These are phyloP conservation scores for Plasmodiophora brassicae DNA, from an alignment of 208 protist species.

Conservation along the genomic window DNA sequence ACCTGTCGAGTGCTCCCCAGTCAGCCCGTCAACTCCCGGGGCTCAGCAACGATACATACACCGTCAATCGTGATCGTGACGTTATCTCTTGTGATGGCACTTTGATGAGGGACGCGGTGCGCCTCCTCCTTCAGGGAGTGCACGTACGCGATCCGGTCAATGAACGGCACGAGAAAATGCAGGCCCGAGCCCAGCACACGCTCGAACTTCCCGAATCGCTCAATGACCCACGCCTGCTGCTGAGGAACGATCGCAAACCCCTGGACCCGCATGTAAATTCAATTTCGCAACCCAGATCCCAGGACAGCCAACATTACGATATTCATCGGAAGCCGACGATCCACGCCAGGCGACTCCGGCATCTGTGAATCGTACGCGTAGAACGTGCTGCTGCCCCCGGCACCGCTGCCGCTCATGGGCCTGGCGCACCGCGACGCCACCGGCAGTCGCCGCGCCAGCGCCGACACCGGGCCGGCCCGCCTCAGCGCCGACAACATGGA, in stretches of 20 bases:
- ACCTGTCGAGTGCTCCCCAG: conserved; percentile 47
- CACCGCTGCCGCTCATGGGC: too few relatives aligned
- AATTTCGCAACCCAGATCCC: too few relatives aligned
- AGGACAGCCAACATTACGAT: too few relatives aligned
- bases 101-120: conserved; percentile 47
- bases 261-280: too few relatives aligned
- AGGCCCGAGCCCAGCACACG: conserved; percentile 77
- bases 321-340: too few relatives aligned
- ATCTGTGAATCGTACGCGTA: too few relatives aligned
- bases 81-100: conserved; percentile 86
- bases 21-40: neutral
- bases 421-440: too few relatives aligned
- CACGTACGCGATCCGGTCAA: conserved; percentile 85
- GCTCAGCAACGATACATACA: conserved; percentile 11
- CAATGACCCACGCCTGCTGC: conserved; percentile 82
- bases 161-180: conserved; percentile 78
- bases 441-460: too few relatives aligned
- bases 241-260: conserved; percentile 74
- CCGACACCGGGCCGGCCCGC: too few relatives aligned
- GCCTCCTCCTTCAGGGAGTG: conserved; percentile 76
- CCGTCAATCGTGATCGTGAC: conserved; percentile 90
- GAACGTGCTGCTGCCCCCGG: too few relatives aligned
- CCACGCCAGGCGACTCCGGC: too few relatives aligned
- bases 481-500: too few relatives aligned
- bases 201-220: conserved; percentile 84